Evolutionary conservation across 179 eudicot genomes (phyloP), one percentile per base, ranked within the genome.

Genomic region (Amaranthus tricolor): DNA sequence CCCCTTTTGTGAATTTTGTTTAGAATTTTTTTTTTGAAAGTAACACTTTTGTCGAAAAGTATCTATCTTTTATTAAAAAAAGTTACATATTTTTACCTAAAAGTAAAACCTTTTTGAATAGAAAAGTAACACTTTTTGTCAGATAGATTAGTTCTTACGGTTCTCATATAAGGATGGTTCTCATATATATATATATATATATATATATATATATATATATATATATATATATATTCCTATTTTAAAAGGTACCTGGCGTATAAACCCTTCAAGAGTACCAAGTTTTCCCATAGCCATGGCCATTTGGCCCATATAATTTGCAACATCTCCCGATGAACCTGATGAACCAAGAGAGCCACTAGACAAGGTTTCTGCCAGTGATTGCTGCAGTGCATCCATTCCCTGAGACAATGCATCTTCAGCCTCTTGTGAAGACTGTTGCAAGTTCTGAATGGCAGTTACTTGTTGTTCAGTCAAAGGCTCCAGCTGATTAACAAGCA

Each of bases 251-350:
- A 88, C 94, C 90, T 90, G 94, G 11, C 90, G 89, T 70, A 90
- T 88, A 81, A 90, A 90, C 55, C 91, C 91, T 76, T 90, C 94
- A 54, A 90, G 92, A 17, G 94, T 88, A 69, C 94, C 94, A 50
- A 90, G 86, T 75, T 90, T 90, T 43, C 94, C 94, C 92, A 90
- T 90, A 16, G 94, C 94, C 91, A 89, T 88, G 3, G 94, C 91
- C 91, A 89, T 89, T 82, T 89, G 94, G 54, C 94, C 94, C 94
- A 90, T 90, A 78, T 90, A 90, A 70, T 84, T 90, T 62, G 94
- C 94, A 15, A 89, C 94, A 71, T 90, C 88, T 57, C 91, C 94
- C 11, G 94, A 82, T 52, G 94, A 86, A 63, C 90, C 84, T 16
- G 91, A 86, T 59, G 91, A 88, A 62, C 84, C 90, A 77, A 85